Evolutionary conservation across 2,329 filamentous ascomycete genomes (phyloP), one percentile per base, ranked within the genome.

Genomic region (Fusarium sp.): DNA sequence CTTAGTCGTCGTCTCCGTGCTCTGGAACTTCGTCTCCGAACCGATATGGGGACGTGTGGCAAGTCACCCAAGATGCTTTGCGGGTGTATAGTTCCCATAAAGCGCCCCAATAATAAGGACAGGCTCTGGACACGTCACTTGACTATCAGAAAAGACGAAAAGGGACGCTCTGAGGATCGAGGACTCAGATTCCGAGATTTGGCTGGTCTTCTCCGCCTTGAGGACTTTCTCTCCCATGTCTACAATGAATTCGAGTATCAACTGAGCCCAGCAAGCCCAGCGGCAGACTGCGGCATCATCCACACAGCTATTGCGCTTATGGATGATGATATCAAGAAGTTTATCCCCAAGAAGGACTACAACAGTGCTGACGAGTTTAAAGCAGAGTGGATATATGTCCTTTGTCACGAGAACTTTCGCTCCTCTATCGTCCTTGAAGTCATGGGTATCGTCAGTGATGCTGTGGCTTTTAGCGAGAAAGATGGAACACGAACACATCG

Each of bases 61-160:
- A 60, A 64, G 33, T 20, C 56, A 3, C 45, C 54, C 7, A 61
- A 57, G 24, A 44, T 73, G 24, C 59, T 74, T n/a, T 62, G 59
- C 16, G 70, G 68, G n/a, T 75, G 70, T 15, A 22, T 57, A 9
- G 20, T 73, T 2, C 38, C 26, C 6, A 3, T 75, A 16, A 75
- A 71, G 59, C 65, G 64, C 4, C 61, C 55, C 24, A 57, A 51
- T 30, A 31, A 71, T 36, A 75, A 75, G 48, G 6, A 20, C 1
- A 56, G n/a, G 28, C 45, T 75, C 13, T 75, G 73, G 73, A 51
- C 54, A 10, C 36, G 47, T 10, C 44, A 42, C 71, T n/a, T 75
- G 13, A 35, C 15, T 15, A 33, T 24, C 1, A 30, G n/a, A 5
- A 22, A n/a, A 1, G 53, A 53, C 1, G 13, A 31, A 14, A n/a